Conservation (phyloP, 2,329 filamentous ascomycete genomes). For the Purpureocillium takamizusanense region DNA sequence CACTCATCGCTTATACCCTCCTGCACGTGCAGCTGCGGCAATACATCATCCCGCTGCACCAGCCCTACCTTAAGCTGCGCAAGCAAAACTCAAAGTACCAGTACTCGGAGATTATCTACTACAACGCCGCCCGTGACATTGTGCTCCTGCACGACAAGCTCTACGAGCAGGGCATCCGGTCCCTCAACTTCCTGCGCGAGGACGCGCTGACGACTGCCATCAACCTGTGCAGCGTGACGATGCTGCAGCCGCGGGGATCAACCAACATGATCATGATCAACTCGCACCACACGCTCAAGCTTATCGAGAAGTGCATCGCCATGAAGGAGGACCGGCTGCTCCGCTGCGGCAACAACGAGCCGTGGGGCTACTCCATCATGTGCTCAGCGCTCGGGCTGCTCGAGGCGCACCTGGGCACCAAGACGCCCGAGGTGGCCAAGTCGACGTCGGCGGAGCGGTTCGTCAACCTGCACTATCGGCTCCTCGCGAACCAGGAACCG, state of each 20-base stretch:
- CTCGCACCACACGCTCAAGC: constrained; percentile 47
- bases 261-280: constrained; percentile 56
- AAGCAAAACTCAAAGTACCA: constrained; percentile 53
- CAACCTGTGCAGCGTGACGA: constrained; percentile 51
- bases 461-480: constrained; percentile 47
- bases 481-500: constrained; percentile 45
- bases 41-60: constrained; percentile 53
- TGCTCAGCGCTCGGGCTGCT: constrained; percentile 50
- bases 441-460: constrained; percentile 51
- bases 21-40: constrained; percentile 52
- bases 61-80: constrained; percentile 50
- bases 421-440: constrained; percentile 47
- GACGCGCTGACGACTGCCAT: constrained; percentile 51
- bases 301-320: constrained; percentile 51
- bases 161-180: constrained; percentile 47
- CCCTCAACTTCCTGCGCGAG: constrained; percentile 51
- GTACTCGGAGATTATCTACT: constrained; percentile 54
- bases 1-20: constrained; percentile 49
- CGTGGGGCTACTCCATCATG: constrained; percentile 57
- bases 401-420: constrained; percentile 49
- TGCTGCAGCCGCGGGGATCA: constrained; percentile 49
- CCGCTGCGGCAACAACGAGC: constrained; percentile 54
- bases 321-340: constrained; percentile 54
- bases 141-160: constrained; percentile 53
- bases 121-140: constrained; percentile 52